phyloP scores from a whole-genome alignment of 164 flowering plant genomes.

The Vitis amurensis region DNA sequence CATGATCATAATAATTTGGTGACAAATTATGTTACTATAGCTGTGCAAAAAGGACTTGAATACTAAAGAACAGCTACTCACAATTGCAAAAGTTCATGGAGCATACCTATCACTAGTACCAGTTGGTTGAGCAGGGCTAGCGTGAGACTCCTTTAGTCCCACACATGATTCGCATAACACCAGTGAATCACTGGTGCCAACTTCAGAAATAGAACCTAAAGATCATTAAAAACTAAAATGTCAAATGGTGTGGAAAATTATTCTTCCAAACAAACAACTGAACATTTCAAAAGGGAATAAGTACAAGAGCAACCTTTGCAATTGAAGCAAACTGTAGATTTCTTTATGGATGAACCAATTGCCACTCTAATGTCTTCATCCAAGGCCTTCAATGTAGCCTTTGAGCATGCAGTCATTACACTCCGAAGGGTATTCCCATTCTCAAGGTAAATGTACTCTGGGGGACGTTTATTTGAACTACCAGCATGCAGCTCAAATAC shows the following conservation, averaged over 20 bases:
- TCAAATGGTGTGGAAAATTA: no score
- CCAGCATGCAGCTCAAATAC: slow-evolving; percentile 80
- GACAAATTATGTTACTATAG: no score
- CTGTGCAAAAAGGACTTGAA: no score
- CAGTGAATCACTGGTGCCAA: slow-evolving; percentile 15
- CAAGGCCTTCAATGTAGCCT: slow-evolving; percentile 37
- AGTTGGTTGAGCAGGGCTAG: slow-evolving; percentile 8
- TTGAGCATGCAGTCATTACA: slow-evolving; percentile 57
- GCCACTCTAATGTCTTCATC: slow-evolving; percentile 42
- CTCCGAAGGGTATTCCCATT: slow-evolving; percentile 69
- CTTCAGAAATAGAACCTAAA: slow-evolving; percentile 36
- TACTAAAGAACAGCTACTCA: no score
- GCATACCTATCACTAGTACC: slow-evolving; percentile 29
- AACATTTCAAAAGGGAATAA: background rate
- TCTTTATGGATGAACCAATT: slow-evolving; percentile 29
- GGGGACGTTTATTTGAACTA: slow-evolving; percentile 65
- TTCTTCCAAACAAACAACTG: no score
- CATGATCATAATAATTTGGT: no score
- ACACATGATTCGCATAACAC: slow-evolving; percentile 42
- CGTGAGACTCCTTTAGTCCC: slow-evolving; percentile 24
- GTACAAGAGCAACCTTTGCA: slow-evolving; percentile 46
- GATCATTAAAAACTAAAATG: no score
- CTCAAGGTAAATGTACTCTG: slow-evolving; percentile 68
- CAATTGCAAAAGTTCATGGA: no score
- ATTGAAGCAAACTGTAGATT: slow-evolving; percentile 30